These are phyloP conservation scores for Neoboletus magnificus DNA, from an alignment of 768 basidiomycete species.

Conservation along the genomic window DNA sequence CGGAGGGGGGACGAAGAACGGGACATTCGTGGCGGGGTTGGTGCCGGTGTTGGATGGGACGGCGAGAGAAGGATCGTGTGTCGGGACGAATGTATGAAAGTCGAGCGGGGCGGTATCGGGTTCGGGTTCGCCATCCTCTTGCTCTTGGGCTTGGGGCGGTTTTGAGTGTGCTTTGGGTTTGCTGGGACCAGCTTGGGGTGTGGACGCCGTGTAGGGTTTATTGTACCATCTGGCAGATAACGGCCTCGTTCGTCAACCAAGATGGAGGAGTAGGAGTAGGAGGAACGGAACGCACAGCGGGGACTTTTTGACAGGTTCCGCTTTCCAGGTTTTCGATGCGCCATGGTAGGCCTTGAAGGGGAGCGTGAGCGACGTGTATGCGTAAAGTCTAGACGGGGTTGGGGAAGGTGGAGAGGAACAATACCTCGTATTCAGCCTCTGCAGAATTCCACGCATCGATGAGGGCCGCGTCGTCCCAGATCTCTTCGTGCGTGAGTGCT, in stretches of 20 bases:
- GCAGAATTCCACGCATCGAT: conserved; percentile 85
- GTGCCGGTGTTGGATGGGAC: conserved; percentile 22
- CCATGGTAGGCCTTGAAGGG: conserved; percentile 57
- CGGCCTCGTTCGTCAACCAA: neutral
- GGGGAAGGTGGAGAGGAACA: neutral
- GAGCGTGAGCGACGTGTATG: neutral
- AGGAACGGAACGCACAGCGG: conserved; percentile 52
- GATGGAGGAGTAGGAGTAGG: neutral
- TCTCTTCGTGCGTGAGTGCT: conserved; percentile 65
- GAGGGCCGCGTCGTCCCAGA: conserved; percentile 85
- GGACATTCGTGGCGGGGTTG: conserved; percentile 8
- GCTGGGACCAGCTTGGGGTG: conserved; percentile 11
- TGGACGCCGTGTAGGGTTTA: conserved; percentile 38
- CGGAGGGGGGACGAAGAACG: conserved; percentile 31
- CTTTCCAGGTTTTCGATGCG: conserved; percentile 65
- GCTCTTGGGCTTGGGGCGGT: neutral
- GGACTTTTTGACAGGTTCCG: conserved; percentile 64
- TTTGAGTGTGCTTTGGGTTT: conserved; percentile 1
- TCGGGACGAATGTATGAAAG: conserved; percentile 68
- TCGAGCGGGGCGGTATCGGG: conserved; percentile 60
- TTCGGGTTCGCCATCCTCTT: conserved; percentile 24
- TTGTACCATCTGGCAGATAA: conserved; percentile 68
- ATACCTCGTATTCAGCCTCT: conserved; percentile 72
- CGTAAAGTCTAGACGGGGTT: neutral
- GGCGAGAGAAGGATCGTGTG: conserved; percentile 63